Evolutionary conservation across 192 early-diverging fungal species (phyloP).

Genomic region (Backusella sp.): DNA sequence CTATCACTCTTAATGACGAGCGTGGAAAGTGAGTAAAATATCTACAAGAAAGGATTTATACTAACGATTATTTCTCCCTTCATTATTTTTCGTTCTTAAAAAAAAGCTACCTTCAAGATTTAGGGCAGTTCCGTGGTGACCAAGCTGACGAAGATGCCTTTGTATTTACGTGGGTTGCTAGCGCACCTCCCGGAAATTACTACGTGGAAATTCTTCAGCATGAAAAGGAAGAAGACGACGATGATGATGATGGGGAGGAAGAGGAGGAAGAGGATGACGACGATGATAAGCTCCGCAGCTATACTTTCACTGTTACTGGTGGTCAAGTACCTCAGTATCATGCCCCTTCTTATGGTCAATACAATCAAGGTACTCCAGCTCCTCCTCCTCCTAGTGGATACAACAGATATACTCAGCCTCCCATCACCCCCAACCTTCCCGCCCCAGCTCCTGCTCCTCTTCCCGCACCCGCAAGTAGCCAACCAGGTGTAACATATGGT

Average conservation of each 20-base stretch:
- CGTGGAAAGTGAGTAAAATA: neutral
- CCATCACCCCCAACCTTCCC: too few relatives aligned
- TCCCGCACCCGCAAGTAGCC: neutral
- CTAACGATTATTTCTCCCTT: neutral
- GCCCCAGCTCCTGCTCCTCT: neutral
- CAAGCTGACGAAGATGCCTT: constrained; percentile 1
- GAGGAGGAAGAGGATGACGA: neutral
- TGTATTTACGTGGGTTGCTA: neutral
- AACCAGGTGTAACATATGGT: neutral
- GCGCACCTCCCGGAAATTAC: neutral
- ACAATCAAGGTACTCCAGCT: neutral
- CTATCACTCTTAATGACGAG: neutral
- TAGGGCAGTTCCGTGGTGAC: neutral
- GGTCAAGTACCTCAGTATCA: neutral
- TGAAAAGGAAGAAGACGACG: neutral
- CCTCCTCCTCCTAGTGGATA: neutral
- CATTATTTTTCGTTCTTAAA: neutral
- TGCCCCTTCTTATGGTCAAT: neutral
- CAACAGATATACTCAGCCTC: too few relatives aligned
- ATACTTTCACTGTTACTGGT: neutral
- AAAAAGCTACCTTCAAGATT: neutral
- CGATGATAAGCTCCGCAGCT: neutral
- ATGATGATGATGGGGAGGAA: neutral
- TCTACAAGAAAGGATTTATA: neutral
- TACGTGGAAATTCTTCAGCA: neutral